Evolutionary conservation across 495 filamentous ascomycete species (phyloP).

Genomic region (Lasiosphaeria hispida): DNA sequence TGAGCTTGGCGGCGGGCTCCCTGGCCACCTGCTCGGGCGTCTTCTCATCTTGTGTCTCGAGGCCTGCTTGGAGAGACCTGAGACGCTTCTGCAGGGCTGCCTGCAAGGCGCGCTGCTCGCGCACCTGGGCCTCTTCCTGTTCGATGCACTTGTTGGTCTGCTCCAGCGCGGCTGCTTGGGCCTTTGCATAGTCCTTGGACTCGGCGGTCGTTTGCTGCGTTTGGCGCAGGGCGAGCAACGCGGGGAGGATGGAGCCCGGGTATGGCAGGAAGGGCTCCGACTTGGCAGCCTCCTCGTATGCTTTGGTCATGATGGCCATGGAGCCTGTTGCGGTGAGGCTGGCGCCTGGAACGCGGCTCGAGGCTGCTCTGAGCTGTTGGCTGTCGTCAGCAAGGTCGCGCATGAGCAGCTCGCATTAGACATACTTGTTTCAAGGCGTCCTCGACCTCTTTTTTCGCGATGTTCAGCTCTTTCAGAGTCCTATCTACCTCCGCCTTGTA

Average conservation of each 20-base stretch:
- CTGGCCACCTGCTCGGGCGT: conserved; percentile 56
- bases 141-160: conserved; percentile 53
- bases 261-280: conserved; percentile 62
- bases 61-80: conserved; percentile 50
- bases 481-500: conserved; percentile 58
- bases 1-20: conserved; percentile 57
- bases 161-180: conserved; percentile 54
- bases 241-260: conserved; percentile 64
- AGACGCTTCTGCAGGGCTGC: conserved; percentile 44
- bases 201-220: conserved; percentile 62
- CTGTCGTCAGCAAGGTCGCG: not conserved
- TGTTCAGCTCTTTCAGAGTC: conserved; percentile 63
- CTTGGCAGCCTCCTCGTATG: conserved; percentile 61
- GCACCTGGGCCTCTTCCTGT: conserved; percentile 57
- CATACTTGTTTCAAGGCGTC: conserved; percentile 50
- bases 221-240: conserved; percentile 66
- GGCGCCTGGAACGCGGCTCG: conserved; percentile 5
- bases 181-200: conserved; percentile 56
- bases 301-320: conserved; percentile 57
- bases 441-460: conserved; percentile 63
- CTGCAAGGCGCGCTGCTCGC: conserved; percentile 64
- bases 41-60: conserved; percentile 56
- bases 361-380: conserved; percentile 20
- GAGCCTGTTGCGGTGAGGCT: conserved; percentile 25
- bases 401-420: not conserved